Evolutionary conservation across 495 filamentous ascomycete genomes (phyloP), one percentile per base, ranked within the genome.

Genomic region (Entonaema liquescens): DNA sequence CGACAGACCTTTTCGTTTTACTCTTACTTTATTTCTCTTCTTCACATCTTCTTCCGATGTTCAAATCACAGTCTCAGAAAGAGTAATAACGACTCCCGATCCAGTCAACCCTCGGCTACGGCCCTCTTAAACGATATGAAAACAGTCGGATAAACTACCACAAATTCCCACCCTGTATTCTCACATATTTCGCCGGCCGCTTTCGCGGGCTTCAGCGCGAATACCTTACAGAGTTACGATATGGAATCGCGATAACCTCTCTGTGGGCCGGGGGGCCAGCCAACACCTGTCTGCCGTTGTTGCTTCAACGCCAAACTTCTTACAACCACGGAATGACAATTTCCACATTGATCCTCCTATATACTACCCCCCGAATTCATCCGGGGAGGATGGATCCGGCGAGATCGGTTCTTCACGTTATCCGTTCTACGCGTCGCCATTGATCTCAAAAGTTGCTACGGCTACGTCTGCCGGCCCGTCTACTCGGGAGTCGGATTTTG

Each of bases 201-300:
- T 79, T 58, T 79, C 77, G 83, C 85, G 83, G 83, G 82, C 82
- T 75, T 78, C 81, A 76, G 78, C 80, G 77, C 78, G 80, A 81
- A 86, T 86, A 85, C 81, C 79, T 68, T 76, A 66, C 76, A 82
- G 78, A 74, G 67, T 61, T 69, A 65, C 68, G 60, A 56, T 21
- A 87, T 87, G 86, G 80, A 76, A 52, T 59, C 76, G 50, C 82
- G 82, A 81, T 87, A 84, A 81, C 83, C 71, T 67, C 42, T 62
- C 26, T 40, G 82, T 59, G 75, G 84, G 83, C 85, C 83, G 83
- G 83, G 85, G 79, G 82, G 84, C 84, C 84, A 82, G 17, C 62
- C 73, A 67, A 31, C 35, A 62, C 38, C 62, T 78, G 35, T 73
- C 65, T 40, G 70, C 49, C 8, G n/a, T 61, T 28, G 31, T 9